A percentile compares a stretch with the other conserved stretches of the same genome.
Conservation (phyloP, 2,329 filamentous ascomycete species). For the Esteya vermicola region DNA sequence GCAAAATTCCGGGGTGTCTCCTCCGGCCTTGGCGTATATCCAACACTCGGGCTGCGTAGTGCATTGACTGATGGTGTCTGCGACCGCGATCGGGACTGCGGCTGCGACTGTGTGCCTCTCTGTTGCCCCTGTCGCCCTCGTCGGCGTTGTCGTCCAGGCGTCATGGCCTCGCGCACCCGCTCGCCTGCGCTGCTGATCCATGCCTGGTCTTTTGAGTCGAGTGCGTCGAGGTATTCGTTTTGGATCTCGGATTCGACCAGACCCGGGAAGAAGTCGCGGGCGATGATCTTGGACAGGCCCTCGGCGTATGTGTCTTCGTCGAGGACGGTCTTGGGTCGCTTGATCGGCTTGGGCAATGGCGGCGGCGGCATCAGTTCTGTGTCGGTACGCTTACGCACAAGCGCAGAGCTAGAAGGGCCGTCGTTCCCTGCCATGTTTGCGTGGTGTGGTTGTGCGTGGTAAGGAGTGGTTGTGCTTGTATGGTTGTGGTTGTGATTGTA, state of each 20-base stretch:
- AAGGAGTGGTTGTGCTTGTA: too few species aligned
- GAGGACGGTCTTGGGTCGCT: slow-evolving; percentile 73
- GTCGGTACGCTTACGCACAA: slow-evolving; percentile 55
- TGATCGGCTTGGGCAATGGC: slow-evolving; percentile 74
- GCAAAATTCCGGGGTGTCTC: slow-evolving; percentile 52
- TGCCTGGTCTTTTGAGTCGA: slow-evolving; percentile 68
- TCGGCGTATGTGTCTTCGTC: slow-evolving; percentile 92
- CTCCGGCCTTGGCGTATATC: too few species aligned
- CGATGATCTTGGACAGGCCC: slow-evolving; percentile 84
- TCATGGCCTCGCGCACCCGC: slow-evolving; percentile 65
- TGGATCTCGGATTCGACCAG: slow-evolving; percentile 75
- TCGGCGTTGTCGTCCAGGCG: slow-evolving; percentile 45
- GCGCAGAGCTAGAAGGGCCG: slow-evolving; percentile 32
- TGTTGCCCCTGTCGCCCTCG: too few species aligned
- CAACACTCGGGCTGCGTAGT: neutral
- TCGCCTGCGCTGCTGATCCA: slow-evolving; percentile 79
- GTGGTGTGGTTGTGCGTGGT: neutral
- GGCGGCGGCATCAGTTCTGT: slow-evolving; percentile 77
- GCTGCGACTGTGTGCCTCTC: neutral
- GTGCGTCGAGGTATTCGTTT: slow-evolving; percentile 80
- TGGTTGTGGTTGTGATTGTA: too few species aligned
- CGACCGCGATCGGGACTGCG: too few species aligned
- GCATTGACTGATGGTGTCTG: too few species aligned
- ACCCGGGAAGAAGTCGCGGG: slow-evolving; percentile 91
- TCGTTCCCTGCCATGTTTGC: slow-evolving; percentile 6